Evolutionary conservation across 225 moss, liverwort and hornwort species (phyloP).

Genomic region (Physcomitrium patens): DNA sequence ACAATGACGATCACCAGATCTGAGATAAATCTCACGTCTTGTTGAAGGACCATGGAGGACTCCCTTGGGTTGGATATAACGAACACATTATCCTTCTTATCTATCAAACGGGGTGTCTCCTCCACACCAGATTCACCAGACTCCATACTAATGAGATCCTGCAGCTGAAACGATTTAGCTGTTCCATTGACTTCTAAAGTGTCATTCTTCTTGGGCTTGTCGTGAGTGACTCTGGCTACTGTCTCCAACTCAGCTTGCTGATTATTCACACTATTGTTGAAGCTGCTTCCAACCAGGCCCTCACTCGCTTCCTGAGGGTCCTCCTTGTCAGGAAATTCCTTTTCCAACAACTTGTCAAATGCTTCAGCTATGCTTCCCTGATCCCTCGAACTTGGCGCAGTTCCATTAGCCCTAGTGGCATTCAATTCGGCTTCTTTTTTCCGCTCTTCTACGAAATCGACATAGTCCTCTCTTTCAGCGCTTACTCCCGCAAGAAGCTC

Average conservation of each 20-base stretch:
- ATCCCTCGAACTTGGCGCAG: conserved; percentile 64
- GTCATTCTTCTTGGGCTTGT: conserved; percentile 94
- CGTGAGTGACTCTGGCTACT: conserved; percentile 92
- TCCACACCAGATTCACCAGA: conserved; percentile 86
- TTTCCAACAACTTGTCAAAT: conserved; percentile 88
- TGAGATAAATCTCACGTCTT: conserved; percentile 93
- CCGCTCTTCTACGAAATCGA: conserved; percentile 54
- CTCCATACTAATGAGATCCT: conserved; percentile 90
- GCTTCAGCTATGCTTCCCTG: conserved; percentile 78
- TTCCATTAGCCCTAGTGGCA: conserved; percentile 51
- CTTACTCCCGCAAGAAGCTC: conserved; percentile 53
- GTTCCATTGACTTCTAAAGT: conserved; percentile 86
- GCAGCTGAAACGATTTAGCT: conserved; percentile 76
- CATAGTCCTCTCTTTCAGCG: conserved; percentile 62
- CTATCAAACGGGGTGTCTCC: conserved; percentile 87
- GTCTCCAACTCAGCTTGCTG: conserved; percentile 95
- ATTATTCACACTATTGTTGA: conserved; percentile 93
- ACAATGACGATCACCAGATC: conserved; percentile 97
- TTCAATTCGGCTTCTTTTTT: conserved; percentile 51
- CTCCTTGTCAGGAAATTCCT: conserved; percentile 92
- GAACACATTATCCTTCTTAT: conserved; percentile 95
- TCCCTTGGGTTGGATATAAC: conserved; percentile 96
- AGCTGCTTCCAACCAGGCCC: conserved; percentile 92
- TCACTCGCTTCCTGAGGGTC: conserved; percentile 97
- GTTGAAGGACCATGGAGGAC: conserved; percentile 96